phyloP scores from a whole-genome alignment of 352 stramenopile species.

The Globisporangium nodosum region DNA sequence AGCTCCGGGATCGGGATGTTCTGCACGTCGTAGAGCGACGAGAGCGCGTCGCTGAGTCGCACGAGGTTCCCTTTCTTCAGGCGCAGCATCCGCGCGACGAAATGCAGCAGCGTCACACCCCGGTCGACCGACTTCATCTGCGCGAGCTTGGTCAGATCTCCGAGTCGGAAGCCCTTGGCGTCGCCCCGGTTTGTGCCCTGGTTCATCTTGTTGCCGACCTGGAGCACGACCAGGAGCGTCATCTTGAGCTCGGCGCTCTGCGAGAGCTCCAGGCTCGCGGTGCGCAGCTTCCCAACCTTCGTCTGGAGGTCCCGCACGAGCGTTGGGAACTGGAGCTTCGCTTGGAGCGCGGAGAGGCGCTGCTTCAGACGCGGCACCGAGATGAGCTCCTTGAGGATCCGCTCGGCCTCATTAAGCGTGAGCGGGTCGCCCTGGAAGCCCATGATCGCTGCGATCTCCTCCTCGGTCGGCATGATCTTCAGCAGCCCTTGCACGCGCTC shows the following conservation, averaged over 20 bases:
- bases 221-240: conserved; percentile 61
- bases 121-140: conserved; percentile 68
- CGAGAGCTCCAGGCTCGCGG: conserved; percentile 50
- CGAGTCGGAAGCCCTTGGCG: conserved; percentile 67
- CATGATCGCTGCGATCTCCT: conserved; percentile 72
- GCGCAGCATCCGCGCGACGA: conserved; percentile 62
- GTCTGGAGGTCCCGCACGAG: conserved; percentile 56
- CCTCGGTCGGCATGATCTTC: conserved; percentile 84
- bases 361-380: conserved; percentile 65
- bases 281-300: conserved; percentile 57
- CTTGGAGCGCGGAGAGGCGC: conserved; percentile 47
- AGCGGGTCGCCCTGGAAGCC: conserved; percentile 53
- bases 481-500: conserved; percentile 83
- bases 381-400: conserved; percentile 76
- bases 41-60: conserved; percentile 51
- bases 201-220: conserved; percentile 88
- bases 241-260: conserved; percentile 66
- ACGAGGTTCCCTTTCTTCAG: conserved; percentile 63
- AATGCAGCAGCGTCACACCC: conserved; percentile 64
- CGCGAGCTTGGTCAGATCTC: conserved; percentile 58
- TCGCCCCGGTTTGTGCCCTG: conserved; percentile 53
- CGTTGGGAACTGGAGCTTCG: conserved; percentile 60
- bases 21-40: conserved; percentile 69
- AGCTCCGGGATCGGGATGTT: conserved; percentile 73
- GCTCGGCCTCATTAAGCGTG: conserved; percentile 73